These are phyloP conservation scores for Lactarius sanguifluus DNA, from an alignment of 768 basidiomycete species.

Conservation along the genomic window DNA sequence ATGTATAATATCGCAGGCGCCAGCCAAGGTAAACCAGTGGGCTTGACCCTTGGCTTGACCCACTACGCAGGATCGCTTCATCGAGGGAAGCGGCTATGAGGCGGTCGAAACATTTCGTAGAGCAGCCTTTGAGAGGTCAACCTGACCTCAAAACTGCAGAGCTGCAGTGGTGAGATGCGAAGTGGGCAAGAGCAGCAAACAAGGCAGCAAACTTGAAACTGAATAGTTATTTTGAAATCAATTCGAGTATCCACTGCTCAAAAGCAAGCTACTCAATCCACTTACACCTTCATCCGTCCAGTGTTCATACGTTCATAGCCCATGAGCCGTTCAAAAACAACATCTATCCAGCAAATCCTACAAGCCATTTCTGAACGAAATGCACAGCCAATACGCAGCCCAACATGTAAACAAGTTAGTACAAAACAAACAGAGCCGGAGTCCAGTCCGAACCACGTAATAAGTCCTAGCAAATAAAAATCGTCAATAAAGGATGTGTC, in stretches of 20 bases:
- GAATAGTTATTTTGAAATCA: neutral
- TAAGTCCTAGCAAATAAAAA: conserved; percentile 26
- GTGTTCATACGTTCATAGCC: neutral
- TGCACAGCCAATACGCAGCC: neutral
- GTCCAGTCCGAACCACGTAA: conserved; percentile 9
- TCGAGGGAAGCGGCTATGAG: neutral
- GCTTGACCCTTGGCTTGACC: neutral
- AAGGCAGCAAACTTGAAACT: neutral
- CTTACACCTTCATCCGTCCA: neutral
- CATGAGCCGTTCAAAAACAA: conserved; percentile 3
- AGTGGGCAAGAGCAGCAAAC: neutral
- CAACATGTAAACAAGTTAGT: conserved; percentile 6
- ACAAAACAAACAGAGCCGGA: conserved; percentile 10
- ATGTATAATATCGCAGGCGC: neutral
- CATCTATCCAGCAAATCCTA: conserved; percentile 4
- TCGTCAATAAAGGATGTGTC: neutral
- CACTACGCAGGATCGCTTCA: neutral
- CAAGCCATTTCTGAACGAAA: conserved; percentile 7
- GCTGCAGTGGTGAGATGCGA: neutral
- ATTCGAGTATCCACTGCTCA: conserved; percentile 1
- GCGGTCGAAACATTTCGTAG: neutral
- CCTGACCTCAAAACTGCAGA: neutral
- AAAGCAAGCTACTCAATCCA: neutral
- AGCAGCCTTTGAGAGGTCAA: neutral
- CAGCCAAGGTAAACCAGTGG: neutral